Base-by-base conservation (phyloP, 2,329 filamentous ascomycete genomes). In the Calonectria hongkongensis region DNA sequence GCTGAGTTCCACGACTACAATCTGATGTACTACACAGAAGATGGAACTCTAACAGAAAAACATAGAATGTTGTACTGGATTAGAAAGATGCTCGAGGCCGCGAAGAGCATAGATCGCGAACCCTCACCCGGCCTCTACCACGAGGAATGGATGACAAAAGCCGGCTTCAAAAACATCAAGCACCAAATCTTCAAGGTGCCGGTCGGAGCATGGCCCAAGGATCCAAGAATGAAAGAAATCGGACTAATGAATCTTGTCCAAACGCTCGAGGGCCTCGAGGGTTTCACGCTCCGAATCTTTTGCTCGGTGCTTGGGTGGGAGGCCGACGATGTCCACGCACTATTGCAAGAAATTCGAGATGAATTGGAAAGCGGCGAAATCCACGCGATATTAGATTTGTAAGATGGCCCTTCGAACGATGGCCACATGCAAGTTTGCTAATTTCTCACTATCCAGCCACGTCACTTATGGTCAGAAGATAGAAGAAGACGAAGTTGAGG, bases 201-300 rank as follows among this genome's bases (percentile, higher is more conserved):
- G 0, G 79, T 82, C 12, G 83, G 83, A 0, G 76, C 81, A 0
- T 87, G 85, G 85, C 74, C 84, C 4, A 84, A 82, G 68, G 82
- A 83, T 41, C 71, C 73, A 1, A 69, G 66, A 2, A 75, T 77
- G 27, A 79, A 84, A 60, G 80, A 85, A 41, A 77, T 85, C 3
- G 84, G 84, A 3, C 54, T 60, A n/a, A 0, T 60, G 33, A 60
- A 73, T n/a, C 48, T 75, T 7, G 72, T 67, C 15, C 68, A 73
- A 36, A 64, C 45, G 1, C 21, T 75, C 1, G 62, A 75, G 0
- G 71, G 73, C 0, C 66, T 75, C 2, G 73, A 75, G 6, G 54
- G 21, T 16, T 60, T 60, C 33, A 41, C 54, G 2, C 36, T 60
- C n/a, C 54, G 54, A 18, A 21, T 60, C 3, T 60, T 27, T 60